Evolutionary conservation across 805 yeast genomes (phyloP).

Genomic region (Monosporozyma aerobia): DNA sequence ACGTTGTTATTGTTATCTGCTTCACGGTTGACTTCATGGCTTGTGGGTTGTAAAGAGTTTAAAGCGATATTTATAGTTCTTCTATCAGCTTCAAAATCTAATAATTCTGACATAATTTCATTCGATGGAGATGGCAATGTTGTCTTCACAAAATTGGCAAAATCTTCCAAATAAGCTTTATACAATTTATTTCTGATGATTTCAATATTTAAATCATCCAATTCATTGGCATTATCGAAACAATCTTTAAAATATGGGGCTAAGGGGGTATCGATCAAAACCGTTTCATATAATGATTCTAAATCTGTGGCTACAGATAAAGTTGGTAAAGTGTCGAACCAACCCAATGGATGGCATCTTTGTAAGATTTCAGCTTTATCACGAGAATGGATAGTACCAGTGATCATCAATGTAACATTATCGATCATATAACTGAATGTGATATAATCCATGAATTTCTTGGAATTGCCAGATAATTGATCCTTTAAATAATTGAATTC

Average conservation of each 20-base stretch:
- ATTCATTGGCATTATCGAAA: slow-evolving; percentile 71
- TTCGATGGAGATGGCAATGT: slow-evolving; percentile 66
- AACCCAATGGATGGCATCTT: slow-evolving; percentile 94
- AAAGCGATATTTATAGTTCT: slow-evolving; percentile 85
- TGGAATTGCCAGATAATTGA: slow-evolving; percentile 72
- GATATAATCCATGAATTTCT: slow-evolving; percentile 82
- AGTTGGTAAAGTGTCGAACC: slow-evolving; percentile 97
- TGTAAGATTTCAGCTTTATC: slow-evolving; percentile 80
- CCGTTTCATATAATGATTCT: slow-evolving; percentile 86
- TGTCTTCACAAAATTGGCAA: slow-evolving; percentile 51
- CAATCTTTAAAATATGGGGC: slow-evolving; percentile 94
- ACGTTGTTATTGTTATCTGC: not conserved
- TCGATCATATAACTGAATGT: slow-evolving; percentile 98
- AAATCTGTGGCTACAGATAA: slow-evolving; percentile 90
- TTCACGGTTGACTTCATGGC: too few relatives aligned
- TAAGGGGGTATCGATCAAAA: slow-evolving; percentile 90
- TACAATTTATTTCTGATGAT: slow-evolving; percentile 84
- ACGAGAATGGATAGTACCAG: slow-evolving; percentile 93
- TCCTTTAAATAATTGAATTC: slow-evolving; percentile 80
- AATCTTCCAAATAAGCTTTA: slow-evolving; percentile 89
- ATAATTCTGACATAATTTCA: slow-evolving; percentile 68
- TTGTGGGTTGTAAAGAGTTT: slow-evolving; percentile 54
- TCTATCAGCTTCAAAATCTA: slow-evolving; percentile 91
- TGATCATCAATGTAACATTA: slow-evolving; percentile 89
- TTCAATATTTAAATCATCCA: slow-evolving; percentile 93